phyloP scores from a whole-genome alignment of 2,329 filamentous ascomycete genomes.

The Aureobasidium sp. region DNA sequence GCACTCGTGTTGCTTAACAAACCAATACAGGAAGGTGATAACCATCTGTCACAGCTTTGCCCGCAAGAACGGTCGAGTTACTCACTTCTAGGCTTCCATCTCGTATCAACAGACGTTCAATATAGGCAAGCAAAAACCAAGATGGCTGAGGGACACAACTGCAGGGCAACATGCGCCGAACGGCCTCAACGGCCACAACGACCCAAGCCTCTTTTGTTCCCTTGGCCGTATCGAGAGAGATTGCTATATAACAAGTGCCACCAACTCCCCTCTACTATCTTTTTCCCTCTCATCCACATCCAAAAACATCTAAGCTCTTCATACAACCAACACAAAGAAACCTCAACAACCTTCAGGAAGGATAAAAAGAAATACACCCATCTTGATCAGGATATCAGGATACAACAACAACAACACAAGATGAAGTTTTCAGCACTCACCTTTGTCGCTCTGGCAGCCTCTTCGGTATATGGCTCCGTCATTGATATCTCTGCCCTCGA shows the following conservation, averaged over 20 bases:
- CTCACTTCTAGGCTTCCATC: background rate
- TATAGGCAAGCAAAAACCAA: background rate
- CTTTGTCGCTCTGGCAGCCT: conserved; percentile 10
- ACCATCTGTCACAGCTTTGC: background rate
- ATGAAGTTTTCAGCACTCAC: conserved; percentile 11
- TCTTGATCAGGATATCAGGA: conserved; percentile 10
- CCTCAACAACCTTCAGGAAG: background rate
- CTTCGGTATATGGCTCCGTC: conserved; percentile 5
- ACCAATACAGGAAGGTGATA: background rate
- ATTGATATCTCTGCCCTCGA: background rate
- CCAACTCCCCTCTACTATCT: background rate
- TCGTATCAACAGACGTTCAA: background rate
- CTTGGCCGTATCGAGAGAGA: conserved; percentile 5
- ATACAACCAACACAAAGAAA: background rate
- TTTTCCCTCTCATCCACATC: conserved; percentile 1
- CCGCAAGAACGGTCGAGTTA: background rate
- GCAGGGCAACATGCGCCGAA: conserved; percentile 7
- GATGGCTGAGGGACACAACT: conserved; percentile 2
- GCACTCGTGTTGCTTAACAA: background rate
- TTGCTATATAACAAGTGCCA: conserved; percentile 8
- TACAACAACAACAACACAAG: conserved; percentile 3
- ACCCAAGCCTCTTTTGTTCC: conserved; percentile 3
- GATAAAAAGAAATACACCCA: background rate
- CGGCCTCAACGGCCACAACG: conserved; percentile 8
- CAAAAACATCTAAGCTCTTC: conserved; percentile 2